Conservation (phyloP, 345 rosid species). For the Citrus reticulata region DNA sequence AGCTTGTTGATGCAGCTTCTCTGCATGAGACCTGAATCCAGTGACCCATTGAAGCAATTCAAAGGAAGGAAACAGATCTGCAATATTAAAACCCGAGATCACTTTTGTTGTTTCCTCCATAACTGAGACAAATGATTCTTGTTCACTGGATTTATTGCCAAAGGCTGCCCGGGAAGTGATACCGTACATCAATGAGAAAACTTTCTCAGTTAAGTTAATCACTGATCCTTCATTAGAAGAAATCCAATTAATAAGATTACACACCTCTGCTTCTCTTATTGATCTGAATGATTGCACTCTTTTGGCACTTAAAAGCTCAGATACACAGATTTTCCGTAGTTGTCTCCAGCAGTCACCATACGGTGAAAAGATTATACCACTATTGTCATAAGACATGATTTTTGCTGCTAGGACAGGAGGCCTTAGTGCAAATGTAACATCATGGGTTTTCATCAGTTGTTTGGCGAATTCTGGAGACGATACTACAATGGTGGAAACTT, state of each 20-base stretch:
- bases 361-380: conserved; percentile 12
- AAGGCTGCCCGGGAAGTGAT: conserved; percentile 22
- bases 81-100: conserved; percentile 14
- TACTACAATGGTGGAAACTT: conserved; percentile 16
- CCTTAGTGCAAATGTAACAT: conserved; percentile 24
- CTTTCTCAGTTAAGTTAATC: conserved; percentile 20
- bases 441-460: conserved; percentile 33
- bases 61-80: conserved; percentile 25
- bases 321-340: conserved; percentile 15
- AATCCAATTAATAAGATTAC: background rate
- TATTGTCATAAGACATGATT: conserved; percentile 5
- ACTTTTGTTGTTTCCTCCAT: background rate
- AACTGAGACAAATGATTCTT: conserved; percentile 14
- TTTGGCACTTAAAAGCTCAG: conserved; percentile 19
- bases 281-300: conserved; percentile 24
- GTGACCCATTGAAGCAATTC: conserved; percentile 14
- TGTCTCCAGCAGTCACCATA: conserved; percentile 30
- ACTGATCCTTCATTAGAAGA: background rate
- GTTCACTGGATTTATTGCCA: conserved; percentile 18
- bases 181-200: conserved; percentile 5
- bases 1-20: conserved; percentile 9
- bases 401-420: conserved; percentile 6
- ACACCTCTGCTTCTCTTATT: conserved; percentile 24
- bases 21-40: conserved; percentile 4
- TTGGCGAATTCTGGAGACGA: conserved; percentile 27